phyloP scores from a whole-genome alignment of 352 stramenopile species.

The Pythium angustatum region DNA sequence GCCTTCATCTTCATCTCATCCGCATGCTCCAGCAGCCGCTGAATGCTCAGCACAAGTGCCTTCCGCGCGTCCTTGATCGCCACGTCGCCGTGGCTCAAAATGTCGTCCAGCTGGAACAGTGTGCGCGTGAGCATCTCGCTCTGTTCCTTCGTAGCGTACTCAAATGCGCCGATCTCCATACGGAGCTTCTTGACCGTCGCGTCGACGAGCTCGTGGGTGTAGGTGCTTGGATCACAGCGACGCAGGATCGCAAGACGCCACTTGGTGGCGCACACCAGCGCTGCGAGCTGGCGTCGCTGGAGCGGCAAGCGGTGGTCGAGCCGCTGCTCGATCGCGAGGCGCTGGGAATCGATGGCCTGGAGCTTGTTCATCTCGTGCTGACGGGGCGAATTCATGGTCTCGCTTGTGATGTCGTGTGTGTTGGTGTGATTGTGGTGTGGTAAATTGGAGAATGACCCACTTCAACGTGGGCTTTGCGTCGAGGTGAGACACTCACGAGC shows the following conservation, averaged over 20 bases:
- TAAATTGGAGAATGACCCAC: slow-evolving; percentile 26
- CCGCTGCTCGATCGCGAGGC: slow-evolving; percentile 45
- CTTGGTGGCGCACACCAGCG: slow-evolving; percentile 41
- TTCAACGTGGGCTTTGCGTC: no score
- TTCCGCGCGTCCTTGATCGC: slow-evolving; percentile 57
- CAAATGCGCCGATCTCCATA: slow-evolving; percentile 54
- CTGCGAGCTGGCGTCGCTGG: slow-evolving; percentile 37
- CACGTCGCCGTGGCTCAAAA: slow-evolving; percentile 58
- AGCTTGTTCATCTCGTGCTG: slow-evolving; percentile 37
- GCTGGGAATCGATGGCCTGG: slow-evolving; percentile 43
- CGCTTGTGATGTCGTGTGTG: background rate
- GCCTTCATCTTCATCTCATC: slow-evolving; percentile 49
- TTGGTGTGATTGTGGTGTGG: slow-evolving; percentile 11
- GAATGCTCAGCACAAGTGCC: slow-evolving; percentile 48
- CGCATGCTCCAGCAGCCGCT: slow-evolving; percentile 44
- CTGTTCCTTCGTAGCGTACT: slow-evolving; percentile 62
- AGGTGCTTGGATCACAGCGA: background rate
- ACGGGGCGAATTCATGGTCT: slow-evolving; percentile 21
- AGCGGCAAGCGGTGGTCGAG: slow-evolving; percentile 36
- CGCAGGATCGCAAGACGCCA: slow-evolving; percentile 43
- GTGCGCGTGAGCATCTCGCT: slow-evolving; percentile 59
- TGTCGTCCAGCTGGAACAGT: slow-evolving; percentile 56
- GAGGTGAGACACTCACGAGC: no score
- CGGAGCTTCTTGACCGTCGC: slow-evolving; percentile 42
- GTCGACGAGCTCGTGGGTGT: slow-evolving; percentile 19